A percentile compares a stretch with the other conserved stretches of the same genome.
Conservation (phyloP, 768 basidiomycete species). For the Suillus sp. region DNA sequence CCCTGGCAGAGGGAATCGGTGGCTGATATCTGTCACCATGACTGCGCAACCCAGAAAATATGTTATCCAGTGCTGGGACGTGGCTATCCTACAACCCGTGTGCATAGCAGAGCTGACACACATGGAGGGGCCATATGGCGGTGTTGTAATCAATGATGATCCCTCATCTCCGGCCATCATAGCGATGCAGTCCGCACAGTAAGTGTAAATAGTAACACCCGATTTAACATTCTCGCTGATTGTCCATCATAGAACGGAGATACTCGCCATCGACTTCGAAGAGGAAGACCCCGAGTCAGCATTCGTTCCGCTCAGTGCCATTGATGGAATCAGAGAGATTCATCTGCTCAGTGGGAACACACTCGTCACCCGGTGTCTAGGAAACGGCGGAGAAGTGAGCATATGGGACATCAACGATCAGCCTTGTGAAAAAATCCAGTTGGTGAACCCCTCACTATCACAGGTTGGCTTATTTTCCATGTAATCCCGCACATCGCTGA, state of each 20-base stretch:
- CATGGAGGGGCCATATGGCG: constrained; percentile 39
- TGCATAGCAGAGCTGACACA: constrained; percentile 45
- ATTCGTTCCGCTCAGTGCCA: constrained; percentile 37
- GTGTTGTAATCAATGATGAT: constrained; percentile 49
- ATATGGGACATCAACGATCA: constrained; percentile 41
- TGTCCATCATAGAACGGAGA: constrained; percentile 38
- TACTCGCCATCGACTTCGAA: constrained; percentile 43
- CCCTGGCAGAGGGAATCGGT: constrained; percentile 42
- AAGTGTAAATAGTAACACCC: constrained; percentile 10
- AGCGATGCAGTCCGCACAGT: constrained; percentile 48
- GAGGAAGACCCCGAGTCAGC: constrained; percentile 37
- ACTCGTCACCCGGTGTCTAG: constrained; percentile 39
- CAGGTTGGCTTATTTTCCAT: constrained; percentile 29
- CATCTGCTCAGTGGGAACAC: constrained; percentile 40
- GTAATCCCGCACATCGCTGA: neutral
- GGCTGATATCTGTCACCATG: constrained; percentile 49
- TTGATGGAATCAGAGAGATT: constrained; percentile 36
- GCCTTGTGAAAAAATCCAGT: constrained; percentile 31
- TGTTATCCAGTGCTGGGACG: constrained; percentile 61
- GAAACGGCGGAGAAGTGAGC: constrained; percentile 32
- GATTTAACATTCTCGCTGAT: constrained; percentile 4
- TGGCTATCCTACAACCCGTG: constrained; percentile 32
- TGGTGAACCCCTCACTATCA: constrained; percentile 37
- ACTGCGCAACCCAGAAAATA: constrained; percentile 28
- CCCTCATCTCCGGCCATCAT: constrained; percentile 36